Conservation (phyloP, 2,329 filamentous ascomycete species). For the Ceratocystis lukuohia region DNA sequence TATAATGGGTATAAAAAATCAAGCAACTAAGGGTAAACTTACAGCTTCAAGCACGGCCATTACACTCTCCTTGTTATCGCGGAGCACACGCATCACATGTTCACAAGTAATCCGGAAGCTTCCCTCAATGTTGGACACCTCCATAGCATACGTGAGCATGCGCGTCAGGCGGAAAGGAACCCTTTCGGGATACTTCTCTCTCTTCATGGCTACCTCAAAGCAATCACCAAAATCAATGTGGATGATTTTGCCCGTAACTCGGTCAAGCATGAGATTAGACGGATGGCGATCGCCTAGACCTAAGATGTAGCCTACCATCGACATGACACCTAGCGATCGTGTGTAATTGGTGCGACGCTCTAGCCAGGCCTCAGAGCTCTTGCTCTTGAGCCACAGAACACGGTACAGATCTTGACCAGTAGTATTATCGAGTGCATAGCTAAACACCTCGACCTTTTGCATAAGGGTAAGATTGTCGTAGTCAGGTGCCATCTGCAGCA, state of each 20-base stretch:
- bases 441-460: constrained; percentile 99
- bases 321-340: constrained; percentile 93
- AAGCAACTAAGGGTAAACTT: constrained; percentile 33
- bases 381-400: constrained; percentile 96
- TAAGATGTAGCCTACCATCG: constrained; percentile 99
- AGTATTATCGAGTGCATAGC: constrained; percentile 97
- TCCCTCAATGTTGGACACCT: constrained; percentile 98
- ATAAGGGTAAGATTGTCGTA: constrained; percentile 97
- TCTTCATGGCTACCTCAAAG: constrained; percentile 98
- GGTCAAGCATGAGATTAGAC: constrained; percentile 94
- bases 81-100: constrained; percentile 91
- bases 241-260: constrained; percentile 88
- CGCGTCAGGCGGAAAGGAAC: constrained; percentile 95
- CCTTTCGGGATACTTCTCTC: constrained; percentile 94
- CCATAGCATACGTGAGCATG: constrained; percentile 99
- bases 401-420: constrained; percentile 97
- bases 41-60: constrained; percentile 97
- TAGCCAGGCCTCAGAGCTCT: constrained; percentile 94
- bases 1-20: background rate
- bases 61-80: constrained; percentile 94
- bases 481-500: constrained; percentile 99
- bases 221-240: constrained; percentile 99
- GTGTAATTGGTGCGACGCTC: constrained; percentile 98
- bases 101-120: constrained; percentile 97
- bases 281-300: constrained; percentile 93